phyloP scores from a whole-genome alignment of 1,284 basidiomycete species.

The Leucoagaricus sp. region DNA sequence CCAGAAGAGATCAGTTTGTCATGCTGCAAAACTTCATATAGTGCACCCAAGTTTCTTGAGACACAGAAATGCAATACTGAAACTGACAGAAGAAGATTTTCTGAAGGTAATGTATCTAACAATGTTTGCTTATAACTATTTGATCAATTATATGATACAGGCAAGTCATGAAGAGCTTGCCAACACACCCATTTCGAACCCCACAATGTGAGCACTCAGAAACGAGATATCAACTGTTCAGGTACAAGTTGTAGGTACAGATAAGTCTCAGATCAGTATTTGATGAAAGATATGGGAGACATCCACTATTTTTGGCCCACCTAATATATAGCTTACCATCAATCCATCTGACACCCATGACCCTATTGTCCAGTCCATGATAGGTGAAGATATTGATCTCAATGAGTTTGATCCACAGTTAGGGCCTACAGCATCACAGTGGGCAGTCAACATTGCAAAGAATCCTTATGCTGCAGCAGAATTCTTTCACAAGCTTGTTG shows the following conservation, averaged over 20 bases:
- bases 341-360: conserved; percentile 23
- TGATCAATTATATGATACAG: too few species aligned
- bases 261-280: not conserved
- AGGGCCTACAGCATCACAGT: not conserved
- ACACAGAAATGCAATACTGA: too few species aligned
- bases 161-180: too few species aligned
- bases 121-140: too few species aligned
- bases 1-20: not conserved
- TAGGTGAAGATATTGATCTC: conserved; percentile 17
- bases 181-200: too few species aligned
- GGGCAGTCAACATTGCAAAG: not conserved
- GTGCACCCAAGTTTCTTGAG: too few species aligned
- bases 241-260: not conserved
- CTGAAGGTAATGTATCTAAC: too few species aligned
- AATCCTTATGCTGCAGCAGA: not conserved
- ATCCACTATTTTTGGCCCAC: not conserved
- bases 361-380: conserved; percentile 19
- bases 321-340: conserved; percentile 20
- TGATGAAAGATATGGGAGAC: not conserved
- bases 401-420: conserved; percentile 7
- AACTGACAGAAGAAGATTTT: too few species aligned
- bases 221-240: too few species aligned
- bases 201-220: too few species aligned
- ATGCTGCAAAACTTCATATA: not conserved
- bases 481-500: too few species aligned